Conservation (phyloP, 2,329 filamentous ascomycete genomes). For the Penicillium polonicum region DNA sequence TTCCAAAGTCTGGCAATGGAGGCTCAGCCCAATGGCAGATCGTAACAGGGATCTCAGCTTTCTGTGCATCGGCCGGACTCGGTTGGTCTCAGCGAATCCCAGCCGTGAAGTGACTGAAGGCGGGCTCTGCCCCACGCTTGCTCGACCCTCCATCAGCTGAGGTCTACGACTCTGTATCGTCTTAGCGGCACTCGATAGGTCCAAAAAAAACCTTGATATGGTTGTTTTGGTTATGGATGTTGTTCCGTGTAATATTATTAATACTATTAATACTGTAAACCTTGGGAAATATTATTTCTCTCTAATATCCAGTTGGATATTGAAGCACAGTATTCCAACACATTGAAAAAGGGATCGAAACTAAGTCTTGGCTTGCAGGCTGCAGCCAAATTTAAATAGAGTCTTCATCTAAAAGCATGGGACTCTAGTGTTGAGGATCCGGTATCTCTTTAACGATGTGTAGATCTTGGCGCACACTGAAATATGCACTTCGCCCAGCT, state of each 20-base stretch:
- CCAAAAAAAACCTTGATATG: constrained; percentile 11
- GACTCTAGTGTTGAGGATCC: background rate
- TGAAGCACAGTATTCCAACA: background rate
- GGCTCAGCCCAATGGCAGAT: constrained; percentile 41
- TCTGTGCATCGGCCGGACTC: constrained; percentile 28
- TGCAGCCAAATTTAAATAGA: constrained; percentile 7
- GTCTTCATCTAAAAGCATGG: constrained; percentile 5
- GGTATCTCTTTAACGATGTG: background rate
- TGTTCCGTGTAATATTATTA: constrained; percentile 7
- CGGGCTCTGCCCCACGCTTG: constrained; percentile 31
- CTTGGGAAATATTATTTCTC: background rate
- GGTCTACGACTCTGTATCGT: constrained; percentile 11
- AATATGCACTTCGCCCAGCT: constrained; percentile 10
- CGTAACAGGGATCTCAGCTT: constrained; percentile 40
- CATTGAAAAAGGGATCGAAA: background rate
- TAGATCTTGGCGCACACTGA: constrained; percentile 7
- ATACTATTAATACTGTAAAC: background rate
- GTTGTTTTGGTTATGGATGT: background rate
- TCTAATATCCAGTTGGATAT: background rate
- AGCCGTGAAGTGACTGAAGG: constrained; percentile 32
- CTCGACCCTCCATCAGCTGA: constrained; percentile 38
- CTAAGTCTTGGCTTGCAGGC: constrained; percentile 7
- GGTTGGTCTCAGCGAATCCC: constrained; percentile 33
- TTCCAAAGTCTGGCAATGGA: constrained; percentile 35
- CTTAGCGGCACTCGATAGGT: constrained; percentile 21